Evolutionary conservation across 2,329 filamentous ascomycete genomes (phyloP), one percentile per base, ranked within the genome.

Genomic region (Lasiodiplodia gonubiensis): DNA sequence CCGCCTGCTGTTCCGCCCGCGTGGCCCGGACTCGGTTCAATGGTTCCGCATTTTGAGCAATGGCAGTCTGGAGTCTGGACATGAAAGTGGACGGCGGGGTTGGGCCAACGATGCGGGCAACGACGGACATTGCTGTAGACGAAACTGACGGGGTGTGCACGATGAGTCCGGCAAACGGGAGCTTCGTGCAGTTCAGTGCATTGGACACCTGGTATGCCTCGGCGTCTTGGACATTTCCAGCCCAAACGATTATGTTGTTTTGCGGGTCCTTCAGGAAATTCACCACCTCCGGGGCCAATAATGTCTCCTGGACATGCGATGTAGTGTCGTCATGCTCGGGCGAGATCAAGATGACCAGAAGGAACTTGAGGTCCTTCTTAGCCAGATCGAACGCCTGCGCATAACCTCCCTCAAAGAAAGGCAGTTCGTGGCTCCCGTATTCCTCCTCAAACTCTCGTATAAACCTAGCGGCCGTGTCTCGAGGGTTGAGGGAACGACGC

Each of bases 371-470:
- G 42, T 98, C 93, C 72, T 89, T 90, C 82, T 98, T 97, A 6
- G 94, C 93, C 46, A 90, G 81, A 75, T 99, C 95, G 70, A 97
- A 88, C 0, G 94, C 93, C 79, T 97, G 92, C 5, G 96, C 94
- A 75, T 98, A 95, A 4, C 94, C 93, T 63, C 91, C 91, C 75
- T 97, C 94, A 71, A 90, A 89, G 78, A 96, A 97, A 0, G 91
- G 89, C 4, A 98, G 80, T 4, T 83, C 84, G 59, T 89, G 87
- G 21, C 84, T 80, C 0, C 93, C 93, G 75, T 97, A 95, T 73
- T 97, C 92, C 79, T 99, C 95, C 74, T 97, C 93, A 71, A 99
- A 97, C 73, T 98, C 94, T 10, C 94, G 88, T 74, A 92, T 91
- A 78, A 98, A 97, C 37, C 95, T 86, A 30, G 92, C 90, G 0